Base-by-base conservation (phyloP, 164 flowering plant species). In the Santalum album region DNA sequence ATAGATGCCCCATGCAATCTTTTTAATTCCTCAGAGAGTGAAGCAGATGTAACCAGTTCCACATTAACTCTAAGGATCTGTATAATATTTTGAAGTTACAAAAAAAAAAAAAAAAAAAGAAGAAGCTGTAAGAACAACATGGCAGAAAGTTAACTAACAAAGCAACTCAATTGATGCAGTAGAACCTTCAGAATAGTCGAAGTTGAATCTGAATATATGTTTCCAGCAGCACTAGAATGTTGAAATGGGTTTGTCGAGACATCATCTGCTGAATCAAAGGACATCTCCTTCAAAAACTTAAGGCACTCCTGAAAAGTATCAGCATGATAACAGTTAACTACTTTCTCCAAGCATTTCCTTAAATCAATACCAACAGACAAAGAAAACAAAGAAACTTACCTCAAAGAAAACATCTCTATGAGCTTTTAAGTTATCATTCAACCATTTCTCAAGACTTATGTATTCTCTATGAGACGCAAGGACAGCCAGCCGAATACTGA, bases 371-470 rank as follows among this genome's bases (percentile, higher is more conserved):
- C 2, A 38, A 9, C 42, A 38, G 17, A 29, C 4, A 29, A 38
- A 16, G 42, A 38, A 38, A 15, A 38, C 9, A 38, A 38, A 9
- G 15, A 18, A 40, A 11, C 20, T 35, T 60, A 88, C 98, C 96
- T 86, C 85, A 65, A 77, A 84, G 66, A 88, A 87, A 15, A 69
- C n/a, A 62, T 81, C 85, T 61, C 71, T 75, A 51, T 75, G 69
- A 16, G 75, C 60, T 55, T 24, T 70, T 35, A 91, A 49, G 49
- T 75, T 78, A 70, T 62, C 74, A 54, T 53, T 70, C 72, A 86
- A 65, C 98, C 96, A 91, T 53, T 74, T 81, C 67, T 86, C 96
- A 38, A 91, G 75, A 68, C 76, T 83, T 46, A 86, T 15, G 23
- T 69, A 64, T 47, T 82, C 98, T 63, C 77, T 83, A 49, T 57